Base-by-base conservation (phyloP, 2,329 filamentous ascomycete species). In the Aspergillus luchuensis region DNA sequence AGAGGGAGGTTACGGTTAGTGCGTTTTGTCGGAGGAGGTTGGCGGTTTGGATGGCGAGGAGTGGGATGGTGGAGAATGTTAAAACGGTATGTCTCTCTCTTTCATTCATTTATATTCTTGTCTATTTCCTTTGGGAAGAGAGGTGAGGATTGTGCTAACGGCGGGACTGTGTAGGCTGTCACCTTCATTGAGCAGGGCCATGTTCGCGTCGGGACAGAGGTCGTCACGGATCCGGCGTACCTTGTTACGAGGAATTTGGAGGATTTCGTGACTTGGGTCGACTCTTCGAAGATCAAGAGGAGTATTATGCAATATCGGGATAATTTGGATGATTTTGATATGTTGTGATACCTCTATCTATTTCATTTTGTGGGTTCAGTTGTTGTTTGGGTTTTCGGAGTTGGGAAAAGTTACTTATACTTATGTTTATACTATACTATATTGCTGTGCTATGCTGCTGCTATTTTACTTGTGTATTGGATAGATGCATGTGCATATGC, bases 221-320 rank as follows among this genome's bases (percentile, higher is more conserved):
- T 93, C 1, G 85, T 97, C 25, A 96, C 91, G 2, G 94, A 98
- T 74, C 88, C 92, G 28, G 93, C 92, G 0, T 97, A 92, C 71
- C 78, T 97, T 56, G 92, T 98, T 7, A 95, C 91, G 39, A 84
- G 93, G 66, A 91, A 87, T 63, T 91, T 96, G 85, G 94, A 98
- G 79, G 94, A 98, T 79, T 97, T 96, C 75, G 90, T 98, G 17
- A 97, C 94, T 0, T 98, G 94, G 94, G 89, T 94, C 8, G 91
- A 96, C 71, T 92, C 91, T 62, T 96, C 91, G 78, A 97, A 97
- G 90, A 93, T 98, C 76, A 97, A 96, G 89, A 86, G 90, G 74
- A 95, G 92, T 74, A 96, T 97, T 66, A 89, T 97, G 86, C 91
- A 91, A 79, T 98, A 97, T 76, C 87, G 92, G 69, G 92, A 97